Base-by-base conservation (phyloP, 2,329 filamentous ascomycete species). In the Botrytis cinerea region DNA sequence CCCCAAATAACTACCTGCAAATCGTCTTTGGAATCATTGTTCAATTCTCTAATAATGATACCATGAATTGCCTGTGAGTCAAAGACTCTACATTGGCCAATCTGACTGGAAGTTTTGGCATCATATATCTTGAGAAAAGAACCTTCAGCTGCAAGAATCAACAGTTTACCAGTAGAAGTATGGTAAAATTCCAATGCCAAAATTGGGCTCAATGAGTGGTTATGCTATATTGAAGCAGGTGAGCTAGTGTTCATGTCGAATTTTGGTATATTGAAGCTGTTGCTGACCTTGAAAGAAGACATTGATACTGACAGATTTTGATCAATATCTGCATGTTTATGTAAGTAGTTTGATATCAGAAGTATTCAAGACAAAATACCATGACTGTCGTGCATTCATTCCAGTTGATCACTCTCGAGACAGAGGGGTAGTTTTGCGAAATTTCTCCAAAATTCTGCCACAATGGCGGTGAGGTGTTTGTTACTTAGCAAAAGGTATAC, bases 61-160 rank as follows among this genome's bases (percentile, higher is more conserved):
- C 93, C 93, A 81, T 96, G 93, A 69, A 96, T 89, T 4, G 89
- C 84, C 80, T 95, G 92, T n/a, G 86, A 85, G 25, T 82, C 79
- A 78, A 96, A 95, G 45, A 94, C 82, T 38, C 82, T 81, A 68
- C 87, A 79, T 67, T 83, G 82, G 68, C 82, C 84, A 48, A 85
- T 76, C 16, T 85, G 80, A 35, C 75, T 79, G 7, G 80, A 82
- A 8, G 78, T 80, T 22, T 77, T 78, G 59, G 73, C 73, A 69
- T 78, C 73, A 78, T 89, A 90, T 70, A 91, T 78, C 46, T 85
- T 85, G 46, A 92, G 82, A 75, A 86, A 84, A 14, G 85, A 86
- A 74, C 91, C 90, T 79, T 92, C 88, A 59, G 87, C 90, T 1
- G 86, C 87, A 43, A 92, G 82, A 38, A 91, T 80, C 70, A 87